Evolutionary conservation across 176 grass and related monocot species (phyloP).

Genomic region (Poa pratensis): DNA sequence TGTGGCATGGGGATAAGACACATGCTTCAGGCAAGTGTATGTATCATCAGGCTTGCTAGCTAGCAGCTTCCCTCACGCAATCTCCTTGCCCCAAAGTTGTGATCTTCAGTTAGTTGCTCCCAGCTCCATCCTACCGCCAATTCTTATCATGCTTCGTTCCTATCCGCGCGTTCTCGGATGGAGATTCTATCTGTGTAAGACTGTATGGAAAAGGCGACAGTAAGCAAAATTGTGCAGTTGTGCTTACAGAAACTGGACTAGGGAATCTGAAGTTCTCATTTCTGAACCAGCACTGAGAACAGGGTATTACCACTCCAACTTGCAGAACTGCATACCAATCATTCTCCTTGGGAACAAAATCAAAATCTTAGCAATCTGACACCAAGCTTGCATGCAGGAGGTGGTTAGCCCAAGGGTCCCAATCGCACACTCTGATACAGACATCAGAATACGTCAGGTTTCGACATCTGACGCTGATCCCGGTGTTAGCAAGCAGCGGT

Average conservation of each 20-base stretch:
- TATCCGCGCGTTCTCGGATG: not conserved
- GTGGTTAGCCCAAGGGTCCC: not conserved
- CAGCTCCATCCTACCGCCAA: slow-evolving; percentile 26
- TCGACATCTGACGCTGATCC: slow-evolving; percentile 21
- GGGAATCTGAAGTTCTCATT: not conserved
- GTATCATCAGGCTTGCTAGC: not conserved
- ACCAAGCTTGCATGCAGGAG: not conserved
- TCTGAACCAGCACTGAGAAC: not conserved
- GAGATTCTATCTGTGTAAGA: not conserved
- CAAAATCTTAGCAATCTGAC: not conserved
- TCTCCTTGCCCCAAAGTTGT: slow-evolving; percentile 41
- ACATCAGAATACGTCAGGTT: slow-evolving; percentile 27
- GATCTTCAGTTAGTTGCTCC: slow-evolving; percentile 33
- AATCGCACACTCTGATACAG: slow-evolving; percentile 29
- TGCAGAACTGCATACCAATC: not conserved
- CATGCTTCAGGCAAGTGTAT: slow-evolving; percentile 24
- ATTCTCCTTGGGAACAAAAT: not conserved
- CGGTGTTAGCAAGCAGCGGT: not conserved
- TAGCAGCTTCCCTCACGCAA: slow-evolving; percentile 57
- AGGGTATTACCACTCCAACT: not conserved
- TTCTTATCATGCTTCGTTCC: slow-evolving; percentile 17
- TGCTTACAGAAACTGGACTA: not conserved
- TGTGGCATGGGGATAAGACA: slow-evolving; percentile 26
- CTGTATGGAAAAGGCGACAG: not conserved
- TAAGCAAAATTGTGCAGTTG: not conserved